Evolutionary conservation across 495 filamentous ascomycete genomes (phyloP).

Genomic region (Podospora pseudopauciseta): DNA sequence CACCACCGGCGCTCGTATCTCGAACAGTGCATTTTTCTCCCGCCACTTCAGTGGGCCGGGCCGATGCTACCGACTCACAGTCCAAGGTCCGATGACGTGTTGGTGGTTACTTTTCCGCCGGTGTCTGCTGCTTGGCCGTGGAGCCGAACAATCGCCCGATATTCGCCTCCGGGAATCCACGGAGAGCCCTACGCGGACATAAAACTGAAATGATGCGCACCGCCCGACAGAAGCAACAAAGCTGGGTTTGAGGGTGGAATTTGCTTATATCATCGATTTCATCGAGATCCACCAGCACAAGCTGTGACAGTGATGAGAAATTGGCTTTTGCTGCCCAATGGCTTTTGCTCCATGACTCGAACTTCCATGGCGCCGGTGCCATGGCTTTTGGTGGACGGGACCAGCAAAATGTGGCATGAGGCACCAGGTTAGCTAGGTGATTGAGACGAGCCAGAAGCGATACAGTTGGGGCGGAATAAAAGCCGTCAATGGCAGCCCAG

Average conservation of each 20-base stretch:
- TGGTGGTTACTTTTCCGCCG: neutral
- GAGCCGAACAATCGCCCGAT: slow-evolving; percentile 1
- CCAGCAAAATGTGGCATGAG: neutral
- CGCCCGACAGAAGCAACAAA: too few relatives aligned
- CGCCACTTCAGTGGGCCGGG: slow-evolving; percentile 3
- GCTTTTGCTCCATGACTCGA: neutral
- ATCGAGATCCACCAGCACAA: neutral
- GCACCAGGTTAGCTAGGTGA: too few relatives aligned
- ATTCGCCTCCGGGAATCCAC: neutral
- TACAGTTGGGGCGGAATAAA: neutral
- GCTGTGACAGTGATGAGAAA: neutral
- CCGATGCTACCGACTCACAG: neutral
- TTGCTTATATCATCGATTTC: neutral
- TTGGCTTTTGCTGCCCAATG: neutral
- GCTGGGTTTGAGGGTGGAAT: too few relatives aligned
- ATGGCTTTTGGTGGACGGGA: neutral
- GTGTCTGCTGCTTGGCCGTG: neutral
- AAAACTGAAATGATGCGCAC: neutral
- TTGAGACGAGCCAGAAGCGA: neutral
- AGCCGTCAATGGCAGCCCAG: neutral
- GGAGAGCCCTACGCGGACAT: neutral
- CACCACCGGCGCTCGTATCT: neutral
- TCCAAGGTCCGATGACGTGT: neutral
- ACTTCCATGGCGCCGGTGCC: neutral
- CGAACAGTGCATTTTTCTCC: neutral